Conservation (phyloP, 192 early-diverging fungal species). For the Entomortierella beljakovae region DNA sequence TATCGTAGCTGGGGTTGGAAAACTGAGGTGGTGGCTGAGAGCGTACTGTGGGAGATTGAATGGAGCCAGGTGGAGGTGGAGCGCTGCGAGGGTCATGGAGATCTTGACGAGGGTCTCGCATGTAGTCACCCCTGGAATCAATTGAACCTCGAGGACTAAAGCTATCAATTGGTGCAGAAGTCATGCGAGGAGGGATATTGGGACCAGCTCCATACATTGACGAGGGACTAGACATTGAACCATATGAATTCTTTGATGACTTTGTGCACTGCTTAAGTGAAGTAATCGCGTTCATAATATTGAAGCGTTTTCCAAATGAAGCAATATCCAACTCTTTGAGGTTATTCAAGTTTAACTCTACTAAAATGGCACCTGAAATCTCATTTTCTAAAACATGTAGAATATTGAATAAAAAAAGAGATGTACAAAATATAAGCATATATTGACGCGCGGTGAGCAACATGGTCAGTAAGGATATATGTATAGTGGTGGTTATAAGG, state of each 20-base stretch:
- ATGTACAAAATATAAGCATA: neutral
- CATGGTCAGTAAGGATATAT: no score
- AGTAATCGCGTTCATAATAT: slow-evolving; percentile 74
- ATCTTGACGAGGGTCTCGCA: slow-evolving; percentile 31
- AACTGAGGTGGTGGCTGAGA: slow-evolving; percentile 7
- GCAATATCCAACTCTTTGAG: slow-evolving; percentile 76
- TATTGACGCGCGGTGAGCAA: no score
- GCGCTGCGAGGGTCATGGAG: slow-evolving; percentile 16
- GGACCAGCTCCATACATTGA: slow-evolving; percentile 37
- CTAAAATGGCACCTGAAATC: slow-evolving; percentile 73
- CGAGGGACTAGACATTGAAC: neutral
- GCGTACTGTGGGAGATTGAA: neutral
- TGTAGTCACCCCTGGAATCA: slow-evolving; percentile 32
- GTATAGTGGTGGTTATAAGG: neutral
- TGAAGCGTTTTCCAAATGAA: slow-evolving; percentile 72
- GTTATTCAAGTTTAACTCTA: slow-evolving; percentile 69
- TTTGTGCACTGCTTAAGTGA: slow-evolving; percentile 59
- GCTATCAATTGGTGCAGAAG: slow-evolving; percentile 13
- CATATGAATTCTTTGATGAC: slow-evolving; percentile 23
- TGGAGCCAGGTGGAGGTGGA: slow-evolving; percentile 3
- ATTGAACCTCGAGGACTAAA: slow-evolving; percentile 21
- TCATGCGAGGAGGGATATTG: slow-evolving; percentile 50
- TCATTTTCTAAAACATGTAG: slow-evolving; percentile 75
- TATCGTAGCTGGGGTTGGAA: slow-evolving; percentile 16
- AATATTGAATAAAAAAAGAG: no score